These are phyloP conservation scores for Centaurea solstitialis DNA, from an alignment of 129 eudicot species.

Conservation along the genomic window DNA sequence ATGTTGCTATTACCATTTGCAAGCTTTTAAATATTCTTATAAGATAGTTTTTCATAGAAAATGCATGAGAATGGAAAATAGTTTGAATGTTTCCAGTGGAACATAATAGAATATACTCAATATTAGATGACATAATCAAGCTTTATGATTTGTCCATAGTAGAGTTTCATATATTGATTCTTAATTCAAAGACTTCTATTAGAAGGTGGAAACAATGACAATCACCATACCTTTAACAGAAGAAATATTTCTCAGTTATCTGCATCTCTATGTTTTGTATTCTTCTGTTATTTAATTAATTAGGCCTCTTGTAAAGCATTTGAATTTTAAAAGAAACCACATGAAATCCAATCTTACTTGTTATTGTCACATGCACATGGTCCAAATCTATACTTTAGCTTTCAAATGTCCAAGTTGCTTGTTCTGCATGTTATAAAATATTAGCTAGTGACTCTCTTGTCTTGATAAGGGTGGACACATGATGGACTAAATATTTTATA, in stretches of 20 bases:
- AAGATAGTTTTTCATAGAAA: neutral
- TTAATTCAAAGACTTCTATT: neutral
- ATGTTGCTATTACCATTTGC: neutral
- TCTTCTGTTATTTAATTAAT: slow-evolving; percentile 3
- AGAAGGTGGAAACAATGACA: slow-evolving; percentile 13
- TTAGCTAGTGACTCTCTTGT: slow-evolving; percentile 33
- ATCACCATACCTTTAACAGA: neutral
- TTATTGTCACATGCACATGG: slow-evolving; percentile 58
- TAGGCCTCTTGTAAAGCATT: slow-evolving; percentile 11
- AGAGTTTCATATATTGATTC: slow-evolving; percentile 11
- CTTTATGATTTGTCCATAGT: slow-evolving; percentile 1
- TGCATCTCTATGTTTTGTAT: slow-evolving; percentile 17
- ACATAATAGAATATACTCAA: neutral
- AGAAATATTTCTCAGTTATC: slow-evolving; percentile 15
- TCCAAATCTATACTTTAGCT: slow-evolving; percentile 22
- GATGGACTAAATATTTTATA: slow-evolving; percentile 24
- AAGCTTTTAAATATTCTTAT: neutral
- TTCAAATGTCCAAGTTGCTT: slow-evolving; percentile 12
- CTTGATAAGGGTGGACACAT: slow-evolving; percentile 44
- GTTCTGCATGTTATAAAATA: slow-evolving; percentile 29
- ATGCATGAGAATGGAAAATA: neutral
- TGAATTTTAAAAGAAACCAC: slow-evolving; percentile 43
- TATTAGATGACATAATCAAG: neutral
- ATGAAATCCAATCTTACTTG: slow-evolving; percentile 68
- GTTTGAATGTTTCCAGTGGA: neutral